A percentile compares a stretch with the other conserved stretches of the same genome.
phyloP scores from a whole-genome alignment of 768 basidiomycete species.

The Suillus discolor region DNA sequence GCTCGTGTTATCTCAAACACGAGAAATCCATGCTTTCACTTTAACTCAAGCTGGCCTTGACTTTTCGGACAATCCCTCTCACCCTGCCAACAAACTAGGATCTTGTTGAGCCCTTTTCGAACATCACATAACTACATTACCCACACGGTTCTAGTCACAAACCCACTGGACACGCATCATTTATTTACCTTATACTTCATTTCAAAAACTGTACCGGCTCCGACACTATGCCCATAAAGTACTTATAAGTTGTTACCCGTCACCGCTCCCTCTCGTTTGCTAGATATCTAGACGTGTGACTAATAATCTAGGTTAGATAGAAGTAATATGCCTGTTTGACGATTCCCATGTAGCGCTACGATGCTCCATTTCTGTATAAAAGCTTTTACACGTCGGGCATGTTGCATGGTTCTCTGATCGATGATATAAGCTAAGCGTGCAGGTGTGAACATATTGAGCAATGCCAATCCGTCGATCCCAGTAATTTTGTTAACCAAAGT shows the following conservation, averaged over 20 bases:
- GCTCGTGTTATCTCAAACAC: conserved; percentile 57
- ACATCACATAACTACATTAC: conserved; percentile 2
- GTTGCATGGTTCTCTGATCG: conserved; percentile 1
- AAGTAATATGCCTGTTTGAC: conserved; percentile 13
- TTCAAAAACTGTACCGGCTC: conserved; percentile 7
- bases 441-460: neutral
- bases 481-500: conserved; percentile 39
- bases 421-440: neutral
- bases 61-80: conserved; percentile 18
- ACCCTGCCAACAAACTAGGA: conserved; percentile 7
- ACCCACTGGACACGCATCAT: neutral
- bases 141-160: neutral
- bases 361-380: conserved; percentile 1
- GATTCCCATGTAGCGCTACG: conserved; percentile 14
- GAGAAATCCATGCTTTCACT: conserved; percentile 19
- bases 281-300: conserved; percentile 17
- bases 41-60: conserved; percentile 28
- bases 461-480: conserved; percentile 3
- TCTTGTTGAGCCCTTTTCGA: conserved; percentile 13
- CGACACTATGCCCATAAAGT: conserved; percentile 10
- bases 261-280: conserved; percentile 12
- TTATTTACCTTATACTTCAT: conserved; percentile 17
- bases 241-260: conserved; percentile 9
- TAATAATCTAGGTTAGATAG: conserved; percentile 15
- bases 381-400: neutral